Evolutionary conservation across 1,284 basidiomycete species (phyloP), one percentile per base, ranked within the genome.

Genomic region (Gomphus bonarii): DNA sequence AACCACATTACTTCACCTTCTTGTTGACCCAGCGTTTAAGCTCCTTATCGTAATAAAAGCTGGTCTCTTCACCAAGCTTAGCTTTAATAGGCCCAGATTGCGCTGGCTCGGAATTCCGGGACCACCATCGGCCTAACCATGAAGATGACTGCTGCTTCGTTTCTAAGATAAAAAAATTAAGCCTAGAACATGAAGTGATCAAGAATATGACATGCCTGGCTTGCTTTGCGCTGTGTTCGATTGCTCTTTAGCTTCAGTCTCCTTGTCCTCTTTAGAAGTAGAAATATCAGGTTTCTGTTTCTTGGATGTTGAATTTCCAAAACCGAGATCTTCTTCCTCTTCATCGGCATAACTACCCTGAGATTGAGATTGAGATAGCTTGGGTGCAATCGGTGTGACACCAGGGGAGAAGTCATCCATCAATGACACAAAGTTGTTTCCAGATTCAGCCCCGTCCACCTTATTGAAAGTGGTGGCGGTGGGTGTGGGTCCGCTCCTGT

Each of bases 1-100:
- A 55, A n/a, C 30, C 5, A 60, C 20, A 44, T 8, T n/a, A 11
- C 66, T 77, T 68, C 63, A 91, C 91, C 72, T 89, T 94, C 72
- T 90, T 95, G 70, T 97, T 95, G 20, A 99, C 86, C 97, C 97
- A 99, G 61, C 88, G 82, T 71, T 97, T 97, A 61, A 88, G 79
- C 22, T 97, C 93, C 65, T 89, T 85, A 70, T 99, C 97, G 68
- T 91, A 99, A 64, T 93, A 90, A 73, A 99, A 95, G 48, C 84
- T 78, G 33, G 80, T 91, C 67, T 95, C 85, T 65, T 99, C 91
- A 18, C 97, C 97, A 22, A 99, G 79, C 64, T 91, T 98, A 16
- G 95, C 97, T 67, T 84, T 88, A 58, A 94, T 74, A 7, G 93
- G 91, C 16, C 77, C 87, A 12, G 82, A 75, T 5, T 73, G 22